Evolutionary conservation across 129 eudicot species (phyloP).

Genomic region (Ambrosia trifida): DNA sequence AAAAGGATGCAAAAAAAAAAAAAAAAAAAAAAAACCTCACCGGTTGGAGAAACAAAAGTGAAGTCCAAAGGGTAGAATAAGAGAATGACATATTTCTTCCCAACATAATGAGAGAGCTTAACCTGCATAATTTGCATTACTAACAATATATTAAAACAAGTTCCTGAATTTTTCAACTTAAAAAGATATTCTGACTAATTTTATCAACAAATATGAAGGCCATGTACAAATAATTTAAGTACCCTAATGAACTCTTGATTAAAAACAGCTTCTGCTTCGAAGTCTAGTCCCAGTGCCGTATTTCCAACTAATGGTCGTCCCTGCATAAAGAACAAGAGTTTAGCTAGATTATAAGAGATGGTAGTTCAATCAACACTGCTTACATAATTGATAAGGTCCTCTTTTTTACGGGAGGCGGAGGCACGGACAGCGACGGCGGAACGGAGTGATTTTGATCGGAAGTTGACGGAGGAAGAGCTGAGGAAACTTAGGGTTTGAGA

Average conservation of each 20-base stretch:
- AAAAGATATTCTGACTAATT: background rate
- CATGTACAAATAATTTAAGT: background rate
- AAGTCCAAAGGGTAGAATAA: constrained; percentile 97
- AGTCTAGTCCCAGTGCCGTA: constrained; percentile 70
- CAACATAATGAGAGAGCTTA: constrained; percentile 83
- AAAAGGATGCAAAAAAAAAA: background rate
- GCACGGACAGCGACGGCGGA: constrained; percentile 40
- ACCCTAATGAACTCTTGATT: constrained; percentile 85
- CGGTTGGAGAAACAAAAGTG: constrained; percentile 97
- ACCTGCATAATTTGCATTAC: constrained; percentile 51
- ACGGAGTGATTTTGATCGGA: constrained; percentile 38
- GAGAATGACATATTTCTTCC: constrained; percentile 92
- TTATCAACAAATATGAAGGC: background rate
- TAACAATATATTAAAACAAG: background rate
- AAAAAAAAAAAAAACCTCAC: constrained; percentile 30
- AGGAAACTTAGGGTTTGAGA: constrained; percentile 46
- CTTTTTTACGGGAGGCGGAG: constrained; percentile 38
- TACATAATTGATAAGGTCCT: constrained; percentile 69
- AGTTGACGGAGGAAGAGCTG: constrained; percentile 41
- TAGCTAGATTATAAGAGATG: background rate
- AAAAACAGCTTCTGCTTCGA: constrained; percentile 81
- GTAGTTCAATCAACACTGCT: constrained; percentile 17
- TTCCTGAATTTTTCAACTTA: background rate
- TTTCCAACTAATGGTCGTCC: constrained; percentile 69
- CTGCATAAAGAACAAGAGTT: constrained; percentile 20